Conservation (phyloP, 768 basidiomycete species). For the Leccinum boreale region DNA sequence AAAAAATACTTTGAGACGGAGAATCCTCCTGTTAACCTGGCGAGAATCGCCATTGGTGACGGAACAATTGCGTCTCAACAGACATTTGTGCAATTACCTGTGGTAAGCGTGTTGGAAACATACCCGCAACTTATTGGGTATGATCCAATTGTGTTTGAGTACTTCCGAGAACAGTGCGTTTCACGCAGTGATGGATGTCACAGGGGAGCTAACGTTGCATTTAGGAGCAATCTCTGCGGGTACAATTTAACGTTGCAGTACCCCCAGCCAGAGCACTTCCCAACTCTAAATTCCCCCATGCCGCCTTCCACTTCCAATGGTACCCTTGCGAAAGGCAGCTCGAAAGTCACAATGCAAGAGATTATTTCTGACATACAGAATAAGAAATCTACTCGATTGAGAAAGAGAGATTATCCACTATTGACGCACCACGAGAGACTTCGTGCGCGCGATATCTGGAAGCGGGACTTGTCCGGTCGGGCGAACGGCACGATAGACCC, state of each 20-base stretch:
- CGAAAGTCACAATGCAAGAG: no score
- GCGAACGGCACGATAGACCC: no score
- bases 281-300: conserved; percentile 20
- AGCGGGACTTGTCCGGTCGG: no score
- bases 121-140: conserved; percentile 76
- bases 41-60: conserved; percentile 67
- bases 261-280: conserved; percentile 54
- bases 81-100: conserved; percentile 44
- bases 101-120: conserved; percentile 61
- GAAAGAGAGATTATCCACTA: no score
- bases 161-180: conserved; percentile 66
- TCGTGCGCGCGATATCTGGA: no score
- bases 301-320: not conserved
- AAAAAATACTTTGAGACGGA: conserved; percentile 60
- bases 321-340: no score
- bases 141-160: conserved; percentile 60
- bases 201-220: not conserved
- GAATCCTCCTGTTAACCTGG: conserved; percentile 62
- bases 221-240: conserved; percentile 58
- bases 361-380: no score
- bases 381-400: no score
- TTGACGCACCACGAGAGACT: no score
- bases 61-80: conserved; percentile 47
- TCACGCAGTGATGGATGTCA: not conserved
- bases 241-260: conserved; percentile 66